Evolutionary conservation across 805 yeast species (phyloP).

Genomic region (Candida adriatica): DNA sequence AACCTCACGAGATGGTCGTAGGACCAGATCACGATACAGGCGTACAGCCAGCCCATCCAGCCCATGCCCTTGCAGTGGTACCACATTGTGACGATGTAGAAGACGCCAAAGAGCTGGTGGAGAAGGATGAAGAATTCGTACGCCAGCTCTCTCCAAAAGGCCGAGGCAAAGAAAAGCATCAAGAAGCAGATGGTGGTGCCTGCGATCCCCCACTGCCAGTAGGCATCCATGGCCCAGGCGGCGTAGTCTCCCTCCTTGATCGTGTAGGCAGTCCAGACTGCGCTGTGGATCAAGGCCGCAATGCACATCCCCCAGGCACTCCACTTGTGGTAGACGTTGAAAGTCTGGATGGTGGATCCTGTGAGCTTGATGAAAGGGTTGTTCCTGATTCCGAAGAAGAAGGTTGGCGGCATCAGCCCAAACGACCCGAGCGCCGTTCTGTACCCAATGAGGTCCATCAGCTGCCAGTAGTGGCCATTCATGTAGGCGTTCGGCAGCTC

Average conservation of each 20-base stretch:
- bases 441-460: conserved; percentile 39
- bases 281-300: conserved; percentile 49
- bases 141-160: conserved; percentile 40
- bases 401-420: conserved; percentile 49
- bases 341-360: conserved; percentile 51
- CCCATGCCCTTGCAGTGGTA: conserved; percentile 48
- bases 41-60: conserved; percentile 45
- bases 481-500: conserved; percentile 33
- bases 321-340: conserved; percentile 63
- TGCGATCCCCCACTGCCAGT: conserved; percentile 42
- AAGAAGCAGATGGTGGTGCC: conserved; percentile 38
- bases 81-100: conserved; percentile 51
- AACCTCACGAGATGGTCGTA: conserved; percentile 57
- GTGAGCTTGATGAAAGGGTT: conserved; percentile 57
- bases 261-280: conserved; percentile 46
- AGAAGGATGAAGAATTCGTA: conserved; percentile 57
- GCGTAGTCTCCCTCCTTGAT: conserved; percentile 34
- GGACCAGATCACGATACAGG: conserved; percentile 61
- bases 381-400: conserved; percentile 67
- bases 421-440: conserved; percentile 45
- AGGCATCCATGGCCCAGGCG: conserved; percentile 37
- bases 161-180: conserved; percentile 42
- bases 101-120: conserved; percentile 51
- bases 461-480: conserved; percentile 25
- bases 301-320: conserved; percentile 44